These are phyloP conservation scores for Geoglossum glabrum DNA, from an alignment of 495 filamentous ascomycete species.

Conservation along the genomic window DNA sequence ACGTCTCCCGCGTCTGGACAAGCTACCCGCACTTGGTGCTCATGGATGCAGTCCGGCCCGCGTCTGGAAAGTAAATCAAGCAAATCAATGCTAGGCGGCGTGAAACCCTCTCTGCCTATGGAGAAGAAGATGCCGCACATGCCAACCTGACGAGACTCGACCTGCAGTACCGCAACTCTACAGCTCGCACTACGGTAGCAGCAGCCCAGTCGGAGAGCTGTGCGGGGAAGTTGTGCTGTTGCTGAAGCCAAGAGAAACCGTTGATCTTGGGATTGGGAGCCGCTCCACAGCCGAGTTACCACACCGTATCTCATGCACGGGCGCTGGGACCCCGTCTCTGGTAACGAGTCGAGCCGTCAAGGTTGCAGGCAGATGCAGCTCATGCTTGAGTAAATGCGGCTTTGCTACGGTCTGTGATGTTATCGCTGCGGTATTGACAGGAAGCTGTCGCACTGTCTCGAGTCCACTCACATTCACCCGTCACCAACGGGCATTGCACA, in stretches of 20 bases:
- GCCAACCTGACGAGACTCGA: too few species aligned
- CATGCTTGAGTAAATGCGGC: not conserved
- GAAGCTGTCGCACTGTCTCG: not conserved
- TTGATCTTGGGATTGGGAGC: too few species aligned
- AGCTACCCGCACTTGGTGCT: conserved; percentile 12
- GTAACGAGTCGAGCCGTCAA: not conserved
- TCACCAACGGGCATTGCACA: not conserved
- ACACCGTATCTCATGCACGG: too few species aligned
- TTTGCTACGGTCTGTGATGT: not conserved
- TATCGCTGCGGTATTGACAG: not conserved
- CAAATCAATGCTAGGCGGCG: conserved; percentile 23
- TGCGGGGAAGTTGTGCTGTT: too few species aligned
- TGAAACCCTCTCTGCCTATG: conserved; percentile 18
- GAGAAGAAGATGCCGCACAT: conserved; percentile 54
- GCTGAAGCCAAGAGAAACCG: too few species aligned
- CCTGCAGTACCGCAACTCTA: too few species aligned
- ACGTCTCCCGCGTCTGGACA: not conserved
- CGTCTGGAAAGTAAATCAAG: conserved; percentile 25
- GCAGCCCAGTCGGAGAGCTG: too few species aligned
- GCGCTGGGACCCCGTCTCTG: too few species aligned
- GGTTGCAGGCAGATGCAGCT: not conserved
- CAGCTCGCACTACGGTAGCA: too few species aligned
- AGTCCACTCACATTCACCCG: not conserved
- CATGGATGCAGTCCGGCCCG: conserved; percentile 34
- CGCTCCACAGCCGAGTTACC: too few species aligned